These are phyloP conservation scores for Suillus occidentalis DNA, from an alignment of 768 basidiomycete species.

Conservation along the genomic window DNA sequence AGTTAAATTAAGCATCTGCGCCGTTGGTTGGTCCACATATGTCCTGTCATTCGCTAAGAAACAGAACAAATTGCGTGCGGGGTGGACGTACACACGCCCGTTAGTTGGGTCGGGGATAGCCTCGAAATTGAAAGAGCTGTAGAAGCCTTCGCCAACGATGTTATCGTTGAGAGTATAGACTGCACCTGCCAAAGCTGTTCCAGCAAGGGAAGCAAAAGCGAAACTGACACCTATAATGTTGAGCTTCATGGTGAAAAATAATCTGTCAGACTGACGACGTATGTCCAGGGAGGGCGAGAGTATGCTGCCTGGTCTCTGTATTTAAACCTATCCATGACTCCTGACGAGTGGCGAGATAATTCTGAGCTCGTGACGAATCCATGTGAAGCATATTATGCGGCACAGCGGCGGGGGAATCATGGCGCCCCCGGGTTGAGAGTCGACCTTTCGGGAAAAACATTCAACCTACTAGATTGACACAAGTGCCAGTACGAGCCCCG, in stretches of 20 bases:
- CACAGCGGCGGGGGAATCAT: neutral
- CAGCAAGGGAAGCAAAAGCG: slow-evolving; percentile 14
- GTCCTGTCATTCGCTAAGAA: slow-evolving; percentile 21
- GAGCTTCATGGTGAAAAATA: slow-evolving; percentile 19
- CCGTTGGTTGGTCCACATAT: slow-evolving; percentile 32
- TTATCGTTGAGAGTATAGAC: slow-evolving; percentile 28
- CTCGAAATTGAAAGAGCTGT: slow-evolving; percentile 32
- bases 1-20: slow-evolving; percentile 28
- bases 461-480: neutral
- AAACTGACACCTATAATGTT: slow-evolving; percentile 5
- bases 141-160: slow-evolving; percentile 32
- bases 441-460: slow-evolving; percentile 1
- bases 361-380: slow-evolving; percentile 3
- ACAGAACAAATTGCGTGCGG: neutral
- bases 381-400: slow-evolving; percentile 12
- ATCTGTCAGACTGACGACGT: neutral
- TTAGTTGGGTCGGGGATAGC: slow-evolving; percentile 37
- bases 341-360: neutral
- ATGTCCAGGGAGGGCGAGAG: neutral
- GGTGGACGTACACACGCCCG: slow-evolving; percentile 34
- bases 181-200: slow-evolving; percentile 19
- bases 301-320: slow-evolving; percentile 7
- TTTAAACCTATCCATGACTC: slow-evolving; percentile 12
- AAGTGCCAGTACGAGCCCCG: neutral
- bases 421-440: neutral